These are phyloP conservation scores for Fusarium albidum DNA, from an alignment of 2,329 filamentous ascomycete genomes.

Conservation along the genomic window DNA sequence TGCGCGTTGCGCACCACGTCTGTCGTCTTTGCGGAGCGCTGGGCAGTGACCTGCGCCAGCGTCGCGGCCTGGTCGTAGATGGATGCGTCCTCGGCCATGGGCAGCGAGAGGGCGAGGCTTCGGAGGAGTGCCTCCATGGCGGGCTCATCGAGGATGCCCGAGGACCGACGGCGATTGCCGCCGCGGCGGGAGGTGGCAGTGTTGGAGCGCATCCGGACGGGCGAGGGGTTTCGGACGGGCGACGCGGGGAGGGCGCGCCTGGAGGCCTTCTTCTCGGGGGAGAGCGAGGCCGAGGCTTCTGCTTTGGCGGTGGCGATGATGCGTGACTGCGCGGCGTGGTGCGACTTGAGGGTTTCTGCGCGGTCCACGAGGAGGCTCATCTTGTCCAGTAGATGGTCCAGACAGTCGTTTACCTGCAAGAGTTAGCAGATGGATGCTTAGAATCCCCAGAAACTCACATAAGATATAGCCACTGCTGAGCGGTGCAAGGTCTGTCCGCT, in stretches of 20 bases:
- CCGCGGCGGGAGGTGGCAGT: conserved; percentile 28
- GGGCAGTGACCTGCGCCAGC: conserved; percentile 48
- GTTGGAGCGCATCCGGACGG: conserved; percentile 45
- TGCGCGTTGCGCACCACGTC: conserved; percentile 57
- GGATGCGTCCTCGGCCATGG: conserved; percentile 42
- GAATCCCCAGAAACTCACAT: conserved; percentile 51
- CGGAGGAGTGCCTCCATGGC: conserved; percentile 59
- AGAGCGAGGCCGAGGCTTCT: conserved; percentile 49
- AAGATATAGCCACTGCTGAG: conserved; percentile 57
- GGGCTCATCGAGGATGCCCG: conserved; percentile 47
- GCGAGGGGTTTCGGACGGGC: conserved; percentile 47
- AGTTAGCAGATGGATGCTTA: conserved; percentile 30
- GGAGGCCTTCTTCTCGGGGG: conserved; percentile 31
- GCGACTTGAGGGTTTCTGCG: conserved; percentile 55
- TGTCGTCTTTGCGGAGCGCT: conserved; percentile 52
- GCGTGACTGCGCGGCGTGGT: conserved; percentile 50
- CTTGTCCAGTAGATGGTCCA: conserved; percentile 60
- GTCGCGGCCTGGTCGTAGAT: conserved; percentile 39
- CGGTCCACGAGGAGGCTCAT: conserved; percentile 52
- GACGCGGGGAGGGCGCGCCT: conserved; percentile 43
- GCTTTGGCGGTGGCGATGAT: conserved; percentile 53
- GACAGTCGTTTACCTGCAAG: conserved; percentile 58
- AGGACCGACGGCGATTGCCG: conserved; percentile 46
- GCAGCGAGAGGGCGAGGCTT: conserved; percentile 54
- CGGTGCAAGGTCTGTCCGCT: conserved; percentile 54